Evolutionary conservation across 805 yeast species (phyloP).

Genomic region (Grigorovia jiainica): DNA sequence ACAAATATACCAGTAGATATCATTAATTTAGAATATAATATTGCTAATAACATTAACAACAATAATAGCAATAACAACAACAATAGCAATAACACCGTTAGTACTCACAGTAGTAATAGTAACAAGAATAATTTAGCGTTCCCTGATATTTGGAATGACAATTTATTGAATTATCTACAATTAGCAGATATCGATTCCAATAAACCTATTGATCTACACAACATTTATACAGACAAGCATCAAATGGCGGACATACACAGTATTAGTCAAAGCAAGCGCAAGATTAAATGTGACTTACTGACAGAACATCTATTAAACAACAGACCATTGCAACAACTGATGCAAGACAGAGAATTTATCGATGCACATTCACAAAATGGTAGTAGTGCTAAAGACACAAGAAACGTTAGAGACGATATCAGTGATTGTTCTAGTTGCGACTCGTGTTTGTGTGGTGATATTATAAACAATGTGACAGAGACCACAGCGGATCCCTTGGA

Average conservation of each 20-base stretch:
- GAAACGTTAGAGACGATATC: neutral
- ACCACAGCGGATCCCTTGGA: slow-evolving; percentile 66
- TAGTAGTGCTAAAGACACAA: neutral
- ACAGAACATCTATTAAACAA: slow-evolving; percentile 7
- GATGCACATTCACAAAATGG: neutral
- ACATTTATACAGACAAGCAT: too few relatives aligned
- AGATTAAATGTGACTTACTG: slow-evolving; percentile 6
- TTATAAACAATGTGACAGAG: neutral
- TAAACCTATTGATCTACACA: too few relatives aligned
- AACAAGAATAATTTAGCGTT: neutral
- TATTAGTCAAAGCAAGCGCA: neutral
- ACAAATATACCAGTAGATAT: too few relatives aligned
- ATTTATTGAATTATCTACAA: neutral
- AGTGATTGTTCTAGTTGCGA: neutral
- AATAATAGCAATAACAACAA: neutral
- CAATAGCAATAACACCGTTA: neutral
- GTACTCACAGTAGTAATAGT: neutral
- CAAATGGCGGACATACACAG: too few relatives aligned
- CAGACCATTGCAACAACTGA: slow-evolving; percentile 5
- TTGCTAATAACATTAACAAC: neutral
- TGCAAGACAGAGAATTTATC: slow-evolving; percentile 3
- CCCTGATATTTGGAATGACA: slow-evolving; percentile 1
- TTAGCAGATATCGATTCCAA: neutral
- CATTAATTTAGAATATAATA: too few relatives aligned
- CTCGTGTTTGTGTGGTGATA: slow-evolving; percentile 1